Base-by-base conservation (phyloP, 1,284 basidiomycete genomes). In the Paramarasmius palmivorus region DNA sequence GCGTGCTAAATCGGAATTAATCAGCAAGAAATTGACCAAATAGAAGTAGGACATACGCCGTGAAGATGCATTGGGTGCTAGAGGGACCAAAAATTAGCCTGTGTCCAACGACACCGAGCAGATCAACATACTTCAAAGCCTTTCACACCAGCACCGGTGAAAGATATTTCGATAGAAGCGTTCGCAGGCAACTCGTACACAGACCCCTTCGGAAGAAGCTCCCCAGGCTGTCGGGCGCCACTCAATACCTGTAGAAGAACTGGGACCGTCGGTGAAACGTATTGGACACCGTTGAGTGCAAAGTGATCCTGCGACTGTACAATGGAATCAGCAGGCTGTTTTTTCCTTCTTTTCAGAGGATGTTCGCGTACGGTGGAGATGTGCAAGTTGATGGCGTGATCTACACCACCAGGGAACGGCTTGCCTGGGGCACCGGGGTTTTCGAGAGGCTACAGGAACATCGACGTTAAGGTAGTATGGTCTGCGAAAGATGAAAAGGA, bases 51-150 rank as follows among this genome's bases (percentile, higher is more conserved):
- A 49, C 60, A 26, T 53, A 67, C 64, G 2, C 67, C 65, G 44
- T 70, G 69, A 19, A 68, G 53, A 55, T 71, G 68, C 53, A 71
- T 63, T 10, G 65, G 64, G 57, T 69, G 65, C 63, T 65, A 25
- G 14, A n/a, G 49, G n/a, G 29, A 38, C 37, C 15, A 22, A 42
- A 26, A 15, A 49, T 34, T 37, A 32, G 20, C 4, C 8, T 14
- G 2, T 17, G 19, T 47, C 25, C 10, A 34, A 20, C 8, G 57
- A 2, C 3, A 20, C 20, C 41, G 20, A 44, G 8, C 14, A 1
- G 22, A 20, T 5, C 5, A n/a, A 23, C 50, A 44, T 51, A 64
- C 62, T 4, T 55, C 46, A 19, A 32, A 39, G 12, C 57, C 62
- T 35, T 41, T 20, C 8, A 56, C 56, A 19, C 50, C 57, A 2